Conservation (phyloP, 2,329 filamentous ascomycete genomes). For the Claviceps citrina region DNA sequence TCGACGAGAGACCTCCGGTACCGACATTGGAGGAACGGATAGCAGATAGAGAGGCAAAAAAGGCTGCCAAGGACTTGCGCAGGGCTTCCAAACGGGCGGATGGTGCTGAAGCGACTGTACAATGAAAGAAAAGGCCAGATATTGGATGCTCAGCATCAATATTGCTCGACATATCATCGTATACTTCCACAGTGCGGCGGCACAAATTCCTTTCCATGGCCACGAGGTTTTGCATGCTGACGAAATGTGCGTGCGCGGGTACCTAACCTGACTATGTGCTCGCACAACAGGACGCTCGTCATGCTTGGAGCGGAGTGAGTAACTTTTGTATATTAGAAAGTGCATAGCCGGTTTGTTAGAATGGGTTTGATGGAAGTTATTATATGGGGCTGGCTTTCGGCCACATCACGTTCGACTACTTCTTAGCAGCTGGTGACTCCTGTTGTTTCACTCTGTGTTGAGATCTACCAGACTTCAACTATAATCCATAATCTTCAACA, state of each 20-base stretch:
- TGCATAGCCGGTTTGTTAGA: neutral
- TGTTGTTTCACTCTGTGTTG: too few species aligned
- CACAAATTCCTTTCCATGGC: too few species aligned
- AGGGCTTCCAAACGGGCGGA: conserved; percentile 22
- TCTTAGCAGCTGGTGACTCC: neutral
- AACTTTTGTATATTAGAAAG: neutral
- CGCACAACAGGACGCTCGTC: neutral
- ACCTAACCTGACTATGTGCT: too few species aligned
- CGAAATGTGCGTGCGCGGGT: too few species aligned
- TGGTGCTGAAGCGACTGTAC: conserved; percentile 4
- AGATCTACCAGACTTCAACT: too few species aligned
- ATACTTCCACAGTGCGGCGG: neutral
- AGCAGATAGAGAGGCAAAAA: conserved; percentile 36
- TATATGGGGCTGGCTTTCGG: neutral
- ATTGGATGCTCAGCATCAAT: neutral
- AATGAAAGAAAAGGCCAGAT: neutral
- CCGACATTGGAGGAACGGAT: conserved; percentile 48
- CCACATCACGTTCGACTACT: neutral
- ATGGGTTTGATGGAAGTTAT: neutral
- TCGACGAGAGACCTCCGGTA: conserved; percentile 49
- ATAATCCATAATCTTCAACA: too few species aligned
- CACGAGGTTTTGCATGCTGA: too few species aligned
- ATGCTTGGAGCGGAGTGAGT: too few species aligned
- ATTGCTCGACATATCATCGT: neutral
- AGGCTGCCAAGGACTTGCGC: conserved; percentile 41